phyloP scores from a whole-genome alignment of 352 stramenopile species.

The Phytopythium delawarense region DNA sequence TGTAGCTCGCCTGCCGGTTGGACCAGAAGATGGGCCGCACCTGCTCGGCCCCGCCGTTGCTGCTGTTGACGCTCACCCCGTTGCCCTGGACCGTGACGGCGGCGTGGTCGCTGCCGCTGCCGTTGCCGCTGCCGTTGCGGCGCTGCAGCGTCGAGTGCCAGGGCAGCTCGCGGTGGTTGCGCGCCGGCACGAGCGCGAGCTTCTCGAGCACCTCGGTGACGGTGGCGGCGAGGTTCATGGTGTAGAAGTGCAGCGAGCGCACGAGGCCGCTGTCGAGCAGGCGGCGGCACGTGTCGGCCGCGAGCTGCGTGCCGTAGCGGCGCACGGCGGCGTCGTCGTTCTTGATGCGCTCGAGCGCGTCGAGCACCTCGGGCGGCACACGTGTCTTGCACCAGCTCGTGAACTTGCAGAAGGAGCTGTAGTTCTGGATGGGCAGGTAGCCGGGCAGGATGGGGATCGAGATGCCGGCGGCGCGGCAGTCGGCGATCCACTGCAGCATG shows the following conservation, averaged over 20 bases:
- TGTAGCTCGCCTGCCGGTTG: constrained; percentile 96
- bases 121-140: constrained; percentile 39
- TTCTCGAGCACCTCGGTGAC: constrained; percentile 82
- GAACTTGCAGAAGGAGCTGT: constrained; percentile 98
- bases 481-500: constrained; percentile 95
- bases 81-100: constrained; percentile 49
- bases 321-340: constrained; percentile 94
- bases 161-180: constrained; percentile 61
- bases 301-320: constrained; percentile 92
- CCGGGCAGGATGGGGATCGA: constrained; percentile 95
- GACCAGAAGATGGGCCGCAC: constrained; percentile 98
- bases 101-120: background rate
- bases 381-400: constrained; percentile 97
- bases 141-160: constrained; percentile 70
- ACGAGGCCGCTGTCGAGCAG: constrained; percentile 73
- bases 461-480: constrained; percentile 91
- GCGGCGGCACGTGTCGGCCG: constrained; percentile 90
- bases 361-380: constrained; percentile 84
- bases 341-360: constrained; percentile 84
- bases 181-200: constrained; percentile 58
- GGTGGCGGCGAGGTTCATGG: constrained; percentile 91
- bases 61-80: constrained; percentile 23
- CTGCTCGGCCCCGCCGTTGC: constrained; percentile 68
- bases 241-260: constrained; percentile 92
- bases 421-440: constrained; percentile 87